phyloP scores from a whole-genome alignment of 257 asterid genomes.

The Fraxinus anomala region DNA sequence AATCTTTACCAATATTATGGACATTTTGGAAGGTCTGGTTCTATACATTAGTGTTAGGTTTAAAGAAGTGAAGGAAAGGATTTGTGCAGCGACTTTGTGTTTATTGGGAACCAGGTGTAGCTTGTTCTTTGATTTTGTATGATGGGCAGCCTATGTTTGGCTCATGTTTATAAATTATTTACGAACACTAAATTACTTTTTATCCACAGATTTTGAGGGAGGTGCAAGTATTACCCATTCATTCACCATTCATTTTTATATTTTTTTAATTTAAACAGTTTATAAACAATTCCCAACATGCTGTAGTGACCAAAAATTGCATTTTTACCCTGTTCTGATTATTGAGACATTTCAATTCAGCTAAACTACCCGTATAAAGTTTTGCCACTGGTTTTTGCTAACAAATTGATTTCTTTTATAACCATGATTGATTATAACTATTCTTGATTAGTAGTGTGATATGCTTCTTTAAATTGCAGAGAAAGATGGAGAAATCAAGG shows the following conservation, averaged over 20 bases:
- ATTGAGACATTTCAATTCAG: not conserved
- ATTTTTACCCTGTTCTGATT: not conserved
- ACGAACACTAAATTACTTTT: too few relatives aligned
- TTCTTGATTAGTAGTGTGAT: constrained; percentile 22
- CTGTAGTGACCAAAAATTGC: not conserved
- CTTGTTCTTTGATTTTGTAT: not conserved
- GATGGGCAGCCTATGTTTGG: not conserved
- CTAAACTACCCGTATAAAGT: not conserved
- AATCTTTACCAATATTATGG: not conserved
- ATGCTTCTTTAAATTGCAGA: constrained; percentile 53
- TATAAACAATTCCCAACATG: too few relatives aligned
- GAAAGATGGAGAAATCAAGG: constrained; percentile 75
- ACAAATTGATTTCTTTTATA: not conserved
- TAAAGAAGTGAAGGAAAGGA: not conserved
- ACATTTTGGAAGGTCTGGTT: not conserved
- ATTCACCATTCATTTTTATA: too few relatives aligned
- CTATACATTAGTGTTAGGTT: not conserved
- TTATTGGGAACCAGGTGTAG: not conserved
- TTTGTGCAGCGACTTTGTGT: not conserved
- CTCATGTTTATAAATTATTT: too few relatives aligned
- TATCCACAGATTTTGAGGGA: too few relatives aligned
- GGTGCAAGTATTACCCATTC: too few relatives aligned
- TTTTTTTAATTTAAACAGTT: too few relatives aligned
- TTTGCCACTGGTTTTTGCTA: not conserved
- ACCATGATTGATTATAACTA: not conserved